These are phyloP conservation scores for Kazachstania taianensis DNA, from an alignment of 805 yeast genomes.

Conservation along the genomic window DNA sequence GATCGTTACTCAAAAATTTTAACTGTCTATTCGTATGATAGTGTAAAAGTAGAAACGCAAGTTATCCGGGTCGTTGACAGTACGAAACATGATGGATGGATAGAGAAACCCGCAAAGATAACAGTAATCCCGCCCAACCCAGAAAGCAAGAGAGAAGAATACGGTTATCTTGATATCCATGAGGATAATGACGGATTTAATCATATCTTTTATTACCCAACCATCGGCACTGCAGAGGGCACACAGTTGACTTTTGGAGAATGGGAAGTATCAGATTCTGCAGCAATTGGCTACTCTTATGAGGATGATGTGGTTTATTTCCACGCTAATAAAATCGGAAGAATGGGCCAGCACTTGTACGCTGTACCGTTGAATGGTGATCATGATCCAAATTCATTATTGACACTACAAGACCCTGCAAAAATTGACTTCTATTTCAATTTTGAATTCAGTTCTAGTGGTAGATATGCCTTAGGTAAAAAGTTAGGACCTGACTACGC, in stretches of 20 bases:
- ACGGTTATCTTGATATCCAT: slow-evolving; percentile 58
- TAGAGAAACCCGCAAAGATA: slow-evolving; percentile 40
- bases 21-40: slow-evolving; percentile 39
- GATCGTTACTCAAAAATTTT: slow-evolving; percentile 52
- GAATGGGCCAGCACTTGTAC: slow-evolving; percentile 50
- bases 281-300: slow-evolving; percentile 37
- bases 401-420: slow-evolving; percentile 15
- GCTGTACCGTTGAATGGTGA: slow-evolving; percentile 32
- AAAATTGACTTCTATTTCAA: slow-evolving; percentile 29
- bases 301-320: slow-evolving; percentile 43
- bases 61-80: slow-evolving; percentile 39
- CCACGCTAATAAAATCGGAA: slow-evolving; percentile 37
- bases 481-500: slow-evolving; percentile 22
- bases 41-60: slow-evolving; percentile 22
- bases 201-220: slow-evolving; percentile 53
- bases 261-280: slow-evolving; percentile 44
- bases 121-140: slow-evolving; percentile 31
- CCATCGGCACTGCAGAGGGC: slow-evolving; percentile 34
- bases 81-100: slow-evolving; percentile 44
- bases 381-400: slow-evolving; percentile 7
- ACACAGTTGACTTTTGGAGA: slow-evolving; percentile 36
- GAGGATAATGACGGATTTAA: slow-evolving; percentile 43
- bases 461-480: slow-evolving; percentile 33
- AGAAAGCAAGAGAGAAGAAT: slow-evolving; percentile 18
- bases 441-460: slow-evolving; percentile 46